phyloP scores from a whole-genome alignment of 192 early-diverging fungal species.

The Coemansia sp. region DNA sequence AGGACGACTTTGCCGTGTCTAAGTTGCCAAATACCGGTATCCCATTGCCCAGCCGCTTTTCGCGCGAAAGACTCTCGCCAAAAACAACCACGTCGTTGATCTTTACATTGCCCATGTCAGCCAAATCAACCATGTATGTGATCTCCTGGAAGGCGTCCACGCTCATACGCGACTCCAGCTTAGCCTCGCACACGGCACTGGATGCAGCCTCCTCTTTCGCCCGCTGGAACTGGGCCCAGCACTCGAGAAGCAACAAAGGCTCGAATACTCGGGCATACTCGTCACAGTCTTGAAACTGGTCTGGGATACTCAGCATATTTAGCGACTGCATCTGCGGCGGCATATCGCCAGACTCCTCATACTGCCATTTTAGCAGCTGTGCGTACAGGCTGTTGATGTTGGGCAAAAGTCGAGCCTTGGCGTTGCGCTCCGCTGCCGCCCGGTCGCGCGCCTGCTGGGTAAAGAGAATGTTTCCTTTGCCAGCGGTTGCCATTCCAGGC shows the following conservation, averaged over 20 bases:
- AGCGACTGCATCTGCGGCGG: slow-evolving; percentile 47
- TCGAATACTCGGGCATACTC: slow-evolving; percentile 71
- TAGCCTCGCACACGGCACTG: slow-evolving; percentile 27
- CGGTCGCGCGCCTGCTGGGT: slow-evolving; percentile 21
- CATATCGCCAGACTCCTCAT: slow-evolving; percentile 50
- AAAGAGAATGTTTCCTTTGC: slow-evolving; percentile 5
- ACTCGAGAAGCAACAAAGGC: slow-evolving; percentile 78
- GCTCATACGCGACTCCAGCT: slow-evolving; percentile 54
- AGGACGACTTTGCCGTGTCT: not conserved
- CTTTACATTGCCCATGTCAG: slow-evolving; percentile 41
- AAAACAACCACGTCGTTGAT: slow-evolving; percentile 66
- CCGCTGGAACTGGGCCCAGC: slow-evolving; percentile 77
- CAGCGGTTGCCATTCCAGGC: not conserved
- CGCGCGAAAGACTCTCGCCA: slow-evolving; percentile 26
- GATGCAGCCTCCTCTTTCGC: slow-evolving; percentile 58
- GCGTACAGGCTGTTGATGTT: slow-evolving; percentile 58
- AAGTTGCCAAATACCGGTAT: slow-evolving; percentile 1
- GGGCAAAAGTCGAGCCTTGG: slow-evolving; percentile 49
- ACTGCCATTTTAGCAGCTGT: slow-evolving; percentile 60
- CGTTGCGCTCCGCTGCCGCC: slow-evolving; percentile 37
- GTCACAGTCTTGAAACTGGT: slow-evolving; percentile 54
- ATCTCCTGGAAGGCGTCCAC: slow-evolving; percentile 76
- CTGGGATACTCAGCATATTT: slow-evolving; percentile 51
- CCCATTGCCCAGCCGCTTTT: slow-evolving; percentile 22
- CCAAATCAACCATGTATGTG: slow-evolving; percentile 49